Evolutionary conservation across 352 stramenopile genomes (phyloP).

Genomic region (Aphanomyces invadans): DNA sequence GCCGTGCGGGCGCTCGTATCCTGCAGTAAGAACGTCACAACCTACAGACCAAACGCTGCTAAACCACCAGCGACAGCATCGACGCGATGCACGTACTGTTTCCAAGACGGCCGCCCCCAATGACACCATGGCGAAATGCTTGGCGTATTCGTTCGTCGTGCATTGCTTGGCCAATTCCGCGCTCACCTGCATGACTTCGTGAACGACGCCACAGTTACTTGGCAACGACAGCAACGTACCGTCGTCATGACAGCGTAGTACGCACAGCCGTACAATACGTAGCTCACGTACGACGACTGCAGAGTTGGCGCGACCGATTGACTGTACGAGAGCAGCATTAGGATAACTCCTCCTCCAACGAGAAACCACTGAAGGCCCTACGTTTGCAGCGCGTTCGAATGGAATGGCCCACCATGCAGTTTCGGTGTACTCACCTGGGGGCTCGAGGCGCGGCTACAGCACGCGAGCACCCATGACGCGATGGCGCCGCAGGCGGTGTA

Average conservation of each 20-base stretch:
- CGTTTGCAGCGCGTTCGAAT: not conserved
- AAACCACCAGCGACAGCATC: too few relatives aligned
- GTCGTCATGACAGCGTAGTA: constrained; percentile 23
- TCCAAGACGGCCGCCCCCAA: constrained; percentile 14
- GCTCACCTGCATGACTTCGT: constrained; percentile 21
- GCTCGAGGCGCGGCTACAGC: not conserved
- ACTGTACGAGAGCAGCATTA: not conserved
- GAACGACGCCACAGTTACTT: not conserved
- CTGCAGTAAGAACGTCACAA: constrained; percentile 17
- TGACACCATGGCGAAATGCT: constrained; percentile 19
- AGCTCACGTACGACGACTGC: constrained; percentile 11
- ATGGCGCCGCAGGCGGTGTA: constrained; percentile 10
- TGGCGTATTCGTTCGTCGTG: constrained; percentile 22
- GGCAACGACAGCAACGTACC: not conserved
- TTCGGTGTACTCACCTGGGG: not conserved
- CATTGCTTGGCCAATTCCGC: constrained; percentile 22
- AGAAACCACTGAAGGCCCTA: constrained; percentile 9
- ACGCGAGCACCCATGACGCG: not conserved
- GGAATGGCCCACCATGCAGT: not conserved
- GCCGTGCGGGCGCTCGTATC: constrained; percentile 2
- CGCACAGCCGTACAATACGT: constrained; percentile 15
- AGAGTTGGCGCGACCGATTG: constrained; percentile 8
- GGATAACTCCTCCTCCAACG: not conserved
- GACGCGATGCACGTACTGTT: too few relatives aligned
- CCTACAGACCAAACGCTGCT: too few relatives aligned